Evolutionary conservation across 768 basidiomycete species (phyloP), one percentile per base, ranked within the genome.

Genomic region (Pisolithus albus): DNA sequence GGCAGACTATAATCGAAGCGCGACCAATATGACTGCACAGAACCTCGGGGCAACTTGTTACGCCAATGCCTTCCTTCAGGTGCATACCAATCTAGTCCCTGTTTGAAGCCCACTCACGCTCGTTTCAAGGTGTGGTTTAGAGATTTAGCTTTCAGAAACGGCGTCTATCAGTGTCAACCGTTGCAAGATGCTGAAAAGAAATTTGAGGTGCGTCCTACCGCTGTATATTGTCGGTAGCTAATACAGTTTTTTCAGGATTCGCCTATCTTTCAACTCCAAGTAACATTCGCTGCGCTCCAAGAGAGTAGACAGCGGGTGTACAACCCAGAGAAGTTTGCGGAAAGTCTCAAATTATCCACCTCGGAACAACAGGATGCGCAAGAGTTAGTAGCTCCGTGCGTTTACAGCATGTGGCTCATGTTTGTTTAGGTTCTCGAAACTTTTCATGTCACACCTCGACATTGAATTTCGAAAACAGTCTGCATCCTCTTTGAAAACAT

Each of bases 1-100:
- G 24, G 11, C 15, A 43, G 40, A 41, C 40, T 44, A 38, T 42
- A 50, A n/a, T 46, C 43, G 41, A 59, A 28, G 39, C 32, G 37
- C 41, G 45, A 45, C 42, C 19, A 30, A 55, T 30, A 30, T 18
- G 16, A 37, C 60, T 92, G 92, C 97, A 37, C 60, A 93, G 92
- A 97, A 98, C 65, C 80, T 98, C 18, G 95, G 95, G 4, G 94
- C 94, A 16, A 97, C 95, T 4, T 98, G 95, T 64, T 98, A 97
- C 59, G 93, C 91, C 54, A 96, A 96, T 66, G 92, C 92, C 18
- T 96, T 88, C 55, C 76, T 98, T 42, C 94, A 98, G 72, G 91
- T 86, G 59, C 36, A 63, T 61, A 32, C 26, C n/a, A 45, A 28
- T 28, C 42, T 19, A 32, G 32, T 32, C n/a, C 28, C 53, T 44